phyloP scores from a whole-genome alignment of 164 flowering plant genomes.

The Kalanchoe fedtschenkoi region DNA sequence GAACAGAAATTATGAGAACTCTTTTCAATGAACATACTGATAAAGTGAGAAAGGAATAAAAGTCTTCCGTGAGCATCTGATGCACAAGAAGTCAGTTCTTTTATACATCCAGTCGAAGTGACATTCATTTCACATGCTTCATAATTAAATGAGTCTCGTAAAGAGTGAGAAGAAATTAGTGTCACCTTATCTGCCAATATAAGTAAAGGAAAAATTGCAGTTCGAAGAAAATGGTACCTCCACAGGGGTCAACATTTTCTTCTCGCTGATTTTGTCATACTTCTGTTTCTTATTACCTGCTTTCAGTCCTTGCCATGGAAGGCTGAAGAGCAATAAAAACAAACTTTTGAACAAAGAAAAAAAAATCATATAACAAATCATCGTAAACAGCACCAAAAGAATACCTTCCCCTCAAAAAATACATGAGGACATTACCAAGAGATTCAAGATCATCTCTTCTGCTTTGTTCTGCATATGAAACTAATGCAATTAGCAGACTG shows the following conservation, averaged over 20 bases:
- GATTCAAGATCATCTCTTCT: slow-evolving; percentile 50
- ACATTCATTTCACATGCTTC: not conserved
- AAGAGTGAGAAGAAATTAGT: not conserved
- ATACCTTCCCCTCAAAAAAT: slow-evolving; percentile 45
- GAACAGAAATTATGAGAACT: not conserved
- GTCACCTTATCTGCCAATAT: not conserved
- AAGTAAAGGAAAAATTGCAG: not conserved
- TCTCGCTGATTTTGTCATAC: slow-evolving; percentile 59
- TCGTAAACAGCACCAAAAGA: not conserved
- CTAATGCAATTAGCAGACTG: not conserved
- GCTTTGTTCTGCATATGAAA: slow-evolving; percentile 33
- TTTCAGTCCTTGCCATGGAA: slow-evolving; percentile 9
- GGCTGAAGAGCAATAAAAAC: not conserved
- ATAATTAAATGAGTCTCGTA: not conserved
- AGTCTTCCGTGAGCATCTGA: not conserved
- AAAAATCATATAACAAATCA: not conserved
- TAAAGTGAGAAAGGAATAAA: not conserved
- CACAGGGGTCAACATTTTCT: slow-evolving; percentile 58
- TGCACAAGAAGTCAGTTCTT: not conserved
- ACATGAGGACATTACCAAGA: slow-evolving; percentile 49
- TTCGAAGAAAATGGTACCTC: slow-evolving; percentile 30
- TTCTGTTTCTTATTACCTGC: slow-evolving; percentile 34
- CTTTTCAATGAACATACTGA: not conserved
- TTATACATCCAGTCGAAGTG: not conserved
- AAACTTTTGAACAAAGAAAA: not conserved